Evolutionary conservation across 805 yeast species (phyloP), one percentile per base, ranked within the genome.

Genomic region (Isabelozyma heimii): DNA sequence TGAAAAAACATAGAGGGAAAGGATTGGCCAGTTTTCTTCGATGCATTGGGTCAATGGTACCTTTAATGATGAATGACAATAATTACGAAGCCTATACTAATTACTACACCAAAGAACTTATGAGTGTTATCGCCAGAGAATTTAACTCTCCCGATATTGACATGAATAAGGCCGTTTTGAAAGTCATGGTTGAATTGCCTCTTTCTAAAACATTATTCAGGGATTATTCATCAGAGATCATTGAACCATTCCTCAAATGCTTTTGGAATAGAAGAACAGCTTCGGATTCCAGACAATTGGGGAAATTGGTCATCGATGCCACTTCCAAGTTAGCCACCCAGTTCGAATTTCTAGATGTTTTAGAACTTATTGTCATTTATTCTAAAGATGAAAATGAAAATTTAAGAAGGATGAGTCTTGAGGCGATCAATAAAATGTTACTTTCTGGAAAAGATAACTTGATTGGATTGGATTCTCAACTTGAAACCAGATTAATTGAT

Each of bases 191-290:
- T 47, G 84, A 80, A 51, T 81, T 94, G 56, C 82, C 89, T 12
- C 66, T 80, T 1, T 73, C 87, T 1, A 83, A 80, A 10, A 81
- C 82, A 10, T 74, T 89, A 12, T 76, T 83, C 10, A 73, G 70
- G 13, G 66, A 65, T 24, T 82, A 79, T 52, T 68, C 72, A 40
- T 75, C 72, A 6, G 81, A 82, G 17, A 75, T 87, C 1, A 63
- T 83, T 3, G 80, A 81, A 0, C 79, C 83, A 0, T 89, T 90
- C 53, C 82, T 91, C 61, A 73, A 76, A 51, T 67, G 73, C 49
- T 91, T 89, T 61, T 92, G 97, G 97, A 83, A 79, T 40, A 77
- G 97, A 59, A 74, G 97, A 59, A 71, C 82, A 47, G 96, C 97
- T 0, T 63, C 87, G 43, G 94, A 87, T 60, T 61, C 68, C 2